Evolutionary conservation across 768 basidiomycete genomes (phyloP).

Genomic region (Lactifluus echinatus): DNA sequence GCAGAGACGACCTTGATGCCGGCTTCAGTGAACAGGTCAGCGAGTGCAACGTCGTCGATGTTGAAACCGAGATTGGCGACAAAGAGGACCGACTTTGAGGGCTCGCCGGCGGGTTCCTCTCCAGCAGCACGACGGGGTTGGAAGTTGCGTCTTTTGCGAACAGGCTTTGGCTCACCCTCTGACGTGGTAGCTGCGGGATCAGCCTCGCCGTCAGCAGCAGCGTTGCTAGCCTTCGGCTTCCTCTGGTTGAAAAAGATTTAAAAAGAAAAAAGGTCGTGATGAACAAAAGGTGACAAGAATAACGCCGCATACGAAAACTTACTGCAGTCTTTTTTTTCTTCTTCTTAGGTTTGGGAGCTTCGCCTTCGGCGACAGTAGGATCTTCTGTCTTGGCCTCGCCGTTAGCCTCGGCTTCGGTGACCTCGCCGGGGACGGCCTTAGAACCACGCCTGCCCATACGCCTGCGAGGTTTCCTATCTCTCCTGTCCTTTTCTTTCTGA

Average conservation of each 20-base stretch:
- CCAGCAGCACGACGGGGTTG: slow-evolving; percentile 63
- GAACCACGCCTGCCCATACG: slow-evolving; percentile 77
- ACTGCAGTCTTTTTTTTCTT: slow-evolving; percentile 70
- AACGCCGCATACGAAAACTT: slow-evolving; percentile 16
- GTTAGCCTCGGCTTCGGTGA: slow-evolving; percentile 83
- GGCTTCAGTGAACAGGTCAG: slow-evolving; percentile 77
- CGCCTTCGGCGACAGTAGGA: slow-evolving; percentile 41
- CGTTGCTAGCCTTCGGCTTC: slow-evolving; percentile 37
- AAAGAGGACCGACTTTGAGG: slow-evolving; percentile 83
- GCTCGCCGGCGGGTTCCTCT: slow-evolving; percentile 80
- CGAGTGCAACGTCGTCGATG: slow-evolving; percentile 77
- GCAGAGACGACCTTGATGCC: slow-evolving; percentile 78
- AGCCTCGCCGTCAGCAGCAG: slow-evolving; percentile 30
- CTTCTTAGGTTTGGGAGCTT: slow-evolving; percentile 62
- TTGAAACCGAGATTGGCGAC: slow-evolving; percentile 97
- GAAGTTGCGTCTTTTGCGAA: slow-evolving; percentile 48
- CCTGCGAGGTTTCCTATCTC: slow-evolving; percentile 60
- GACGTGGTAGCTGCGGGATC: slow-evolving; percentile 31
- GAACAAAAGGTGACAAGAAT: slow-evolving; percentile 21
- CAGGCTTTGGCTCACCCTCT: slow-evolving; percentile 33
- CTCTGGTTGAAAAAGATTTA: slow-evolving; percentile 38
- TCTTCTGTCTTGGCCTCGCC: slow-evolving; percentile 59
- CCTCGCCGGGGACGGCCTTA: slow-evolving; percentile 83
- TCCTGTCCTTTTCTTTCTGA: slow-evolving; percentile 77
- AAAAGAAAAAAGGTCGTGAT: no score